These are phyloP conservation scores for Venturia aucupariae DNA, from an alignment of 2,329 filamentous ascomycete species.

Conservation along the genomic window DNA sequence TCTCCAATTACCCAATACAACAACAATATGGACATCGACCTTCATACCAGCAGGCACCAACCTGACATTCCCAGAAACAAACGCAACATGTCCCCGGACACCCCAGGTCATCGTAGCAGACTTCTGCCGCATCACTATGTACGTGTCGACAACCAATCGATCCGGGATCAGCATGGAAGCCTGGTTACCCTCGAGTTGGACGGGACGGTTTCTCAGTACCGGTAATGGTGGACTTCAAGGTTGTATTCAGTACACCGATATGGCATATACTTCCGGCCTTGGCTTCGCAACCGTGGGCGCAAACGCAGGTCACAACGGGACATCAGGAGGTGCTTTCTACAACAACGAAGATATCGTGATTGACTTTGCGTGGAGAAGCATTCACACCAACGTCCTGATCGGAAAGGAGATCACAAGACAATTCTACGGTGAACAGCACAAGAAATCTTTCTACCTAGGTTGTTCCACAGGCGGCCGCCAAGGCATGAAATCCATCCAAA, in stretches of 20 bases:
- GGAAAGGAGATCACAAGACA: conserved; percentile 32
- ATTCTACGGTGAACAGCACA: conserved; percentile 32
- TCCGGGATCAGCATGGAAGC: conserved; percentile 36
- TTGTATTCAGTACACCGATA: conserved; percentile 28
- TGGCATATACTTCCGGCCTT: conserved; percentile 29
- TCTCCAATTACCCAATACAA: background rate
- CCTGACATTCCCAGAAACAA: conserved; percentile 13
- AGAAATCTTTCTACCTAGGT: conserved; percentile 32
- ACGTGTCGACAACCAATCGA: conserved; percentile 30
- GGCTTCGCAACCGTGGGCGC: conserved; percentile 33
- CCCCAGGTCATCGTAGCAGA: conserved; percentile 27
- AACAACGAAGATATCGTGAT: conserved; percentile 35
- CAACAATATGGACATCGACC: background rate
- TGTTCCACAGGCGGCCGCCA: conserved; percentile 31
- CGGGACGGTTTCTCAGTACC: conserved; percentile 30
- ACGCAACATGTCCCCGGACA: conserved; percentile 30
- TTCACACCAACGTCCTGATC: conserved; percentile 31
- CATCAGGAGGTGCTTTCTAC: conserved; percentile 37
- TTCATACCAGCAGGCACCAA: conserved; percentile 7
- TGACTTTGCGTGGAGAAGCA: conserved; percentile 16
- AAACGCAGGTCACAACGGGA: conserved; percentile 36
- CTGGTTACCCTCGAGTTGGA: conserved; percentile 36
- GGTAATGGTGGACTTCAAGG: conserved; percentile 35
- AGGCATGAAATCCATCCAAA: conserved; percentile 24
- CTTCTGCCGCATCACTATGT: conserved; percentile 32